Conservation (phyloP, 305 asterid species). For the Fraxinus greggii region DNA sequence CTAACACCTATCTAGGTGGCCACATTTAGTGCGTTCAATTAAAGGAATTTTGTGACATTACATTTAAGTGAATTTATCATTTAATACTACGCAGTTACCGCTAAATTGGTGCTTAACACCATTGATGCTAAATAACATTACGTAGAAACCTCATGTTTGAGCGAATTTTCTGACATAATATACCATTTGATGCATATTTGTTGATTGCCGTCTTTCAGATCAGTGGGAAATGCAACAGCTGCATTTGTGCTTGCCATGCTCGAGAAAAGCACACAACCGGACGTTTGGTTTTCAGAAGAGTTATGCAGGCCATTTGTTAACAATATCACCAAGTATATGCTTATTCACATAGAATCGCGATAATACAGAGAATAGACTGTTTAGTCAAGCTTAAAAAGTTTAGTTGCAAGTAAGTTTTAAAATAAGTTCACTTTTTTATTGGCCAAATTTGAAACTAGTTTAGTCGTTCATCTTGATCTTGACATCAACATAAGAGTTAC, state of each 20-base stretch:
- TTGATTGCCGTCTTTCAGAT: constrained; percentile 42
- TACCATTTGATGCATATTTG: background rate
- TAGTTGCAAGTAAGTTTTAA: background rate
- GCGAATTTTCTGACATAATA: background rate
- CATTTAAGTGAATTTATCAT: background rate
- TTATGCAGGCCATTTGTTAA: constrained; percentile 27
- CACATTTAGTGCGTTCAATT: background rate
- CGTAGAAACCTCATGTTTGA: background rate
- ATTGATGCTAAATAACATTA: background rate
- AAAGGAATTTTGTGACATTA: background rate
- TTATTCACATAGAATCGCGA: background rate
- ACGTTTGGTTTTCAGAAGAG: constrained; percentile 94
- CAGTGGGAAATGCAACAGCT: constrained; percentile 66
- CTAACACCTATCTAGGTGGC: background rate
- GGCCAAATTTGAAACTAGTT: background rate
- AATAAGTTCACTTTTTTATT: background rate
- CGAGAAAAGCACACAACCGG: constrained; percentile 81
- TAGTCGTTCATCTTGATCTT: background rate
- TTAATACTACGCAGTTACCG: background rate
- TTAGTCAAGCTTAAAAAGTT: background rate
- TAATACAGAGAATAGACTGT: background rate
- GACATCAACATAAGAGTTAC: background rate
- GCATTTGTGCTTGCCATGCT: constrained; percentile 75
- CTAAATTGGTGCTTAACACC: background rate
- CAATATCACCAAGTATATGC: background rate